Base-by-base conservation (phyloP, 2,329 filamentous ascomycete species). In the Trichoderma oligosporum region DNA sequence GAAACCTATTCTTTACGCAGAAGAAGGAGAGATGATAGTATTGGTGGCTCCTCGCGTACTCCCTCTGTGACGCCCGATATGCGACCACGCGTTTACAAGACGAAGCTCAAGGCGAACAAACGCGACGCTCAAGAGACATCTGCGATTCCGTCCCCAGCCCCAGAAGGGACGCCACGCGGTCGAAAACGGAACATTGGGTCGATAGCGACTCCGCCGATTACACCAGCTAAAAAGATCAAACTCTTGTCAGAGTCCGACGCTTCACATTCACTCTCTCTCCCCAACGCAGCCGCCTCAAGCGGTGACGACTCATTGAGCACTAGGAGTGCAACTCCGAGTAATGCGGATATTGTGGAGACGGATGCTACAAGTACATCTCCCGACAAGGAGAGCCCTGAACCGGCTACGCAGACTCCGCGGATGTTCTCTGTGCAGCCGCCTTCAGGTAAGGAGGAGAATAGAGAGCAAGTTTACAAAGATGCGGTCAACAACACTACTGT, bases 1-100 rank as follows among this genome's bases (percentile, higher is more conserved):
- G 78, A 79, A 39, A 77, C 75, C 1, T 86, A 86, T 62, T 80
- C 79, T 3, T 69, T 86, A n/a, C 78, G 83, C 4, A 74, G 77
- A 24, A 74, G 81, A 60, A 71, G 78, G 62, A 71, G 81, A 58
- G 80, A 80, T 25, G 78, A 79, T 36, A 79, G 78, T 61, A 70
- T 77, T 51, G 74, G 72, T 36, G 71, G 74, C 41, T 75, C 75
- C 5, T 86, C 83, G 16, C 74, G 83, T 59, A 82, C 81, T 4
- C 77, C 82, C 2, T 85, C 83, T 0, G 76, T 80, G 24, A 81
- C 78, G 0, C 82, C 82, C 1, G 78, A 81, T 25, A 77, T 83
- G 27, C 76, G 81, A 11, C 80, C 80, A 1, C 76, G 76, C 12
- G 69, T 84, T 20, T 69, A 69, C 24, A 81, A 77, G 64, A 63